Base-by-base conservation (phyloP, 2,329 filamentous ascomycete species). In the Aphanoascus verrucosus region DNA sequence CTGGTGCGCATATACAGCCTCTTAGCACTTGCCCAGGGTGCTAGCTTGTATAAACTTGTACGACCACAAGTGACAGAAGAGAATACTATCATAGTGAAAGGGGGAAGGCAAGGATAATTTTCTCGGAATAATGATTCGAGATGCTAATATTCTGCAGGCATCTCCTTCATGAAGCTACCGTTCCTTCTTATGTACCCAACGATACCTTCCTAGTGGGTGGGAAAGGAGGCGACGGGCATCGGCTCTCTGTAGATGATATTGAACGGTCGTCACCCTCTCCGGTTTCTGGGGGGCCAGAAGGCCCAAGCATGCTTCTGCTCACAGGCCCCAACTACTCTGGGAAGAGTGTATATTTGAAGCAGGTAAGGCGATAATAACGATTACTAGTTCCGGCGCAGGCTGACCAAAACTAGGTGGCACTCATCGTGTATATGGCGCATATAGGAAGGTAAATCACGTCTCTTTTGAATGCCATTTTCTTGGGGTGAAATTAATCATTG, bases 241-340 rank as follows among this genome's bases (percentile, higher is more conserved):
- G 48, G 19, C 14, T 20, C 28, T n/a, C 17, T 8, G 14, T 5
- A 28, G 20, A 47, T 20, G 19, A 44, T 35, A 19, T 38, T 23
- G 46, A 47, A 23, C 40, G 37, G 14, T 45, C 17, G 9, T 12
- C n/a, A 14, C 12, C 15, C n/a, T 32, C 19, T 5, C 40, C 53
- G 41, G 34, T 52, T 44, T n/a, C 23, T 11, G 53, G 50, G 11
- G 37, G 54, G 19, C 20, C 57, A n/a, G 55, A 61, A 8, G 65
- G 64, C 2, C 82, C 86, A 11, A 88, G 79, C 58, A 84, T 88
- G 70, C 66, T 96, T 11, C 72, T 96, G 5, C 69, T 98, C 62
- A 97, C 93, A 0, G 93, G 93, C 0, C 90, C 93, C 3, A 98
- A 98, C 61, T 94, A 93, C 66, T 97, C 93, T 0, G 93, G 93